Evolutionary conservation across 2,329 filamentous ascomycete genomes (phyloP).

Genomic region (Alternaria infectoria): DNA sequence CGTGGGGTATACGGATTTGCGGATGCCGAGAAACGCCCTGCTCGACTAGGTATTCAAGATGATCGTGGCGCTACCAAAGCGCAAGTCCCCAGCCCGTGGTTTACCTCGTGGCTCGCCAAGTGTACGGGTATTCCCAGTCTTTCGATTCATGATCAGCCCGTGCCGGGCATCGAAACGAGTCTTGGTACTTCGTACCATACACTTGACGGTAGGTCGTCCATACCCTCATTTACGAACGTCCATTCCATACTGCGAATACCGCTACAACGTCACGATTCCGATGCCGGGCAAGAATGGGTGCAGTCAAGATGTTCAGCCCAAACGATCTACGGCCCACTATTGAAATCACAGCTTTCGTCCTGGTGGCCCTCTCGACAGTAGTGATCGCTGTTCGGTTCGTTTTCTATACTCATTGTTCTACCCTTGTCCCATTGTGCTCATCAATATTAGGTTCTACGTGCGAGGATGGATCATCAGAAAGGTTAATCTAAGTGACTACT

Average conservation of each 20-base stretch:
- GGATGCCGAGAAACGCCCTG: neutral
- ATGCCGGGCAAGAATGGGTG: conserved; percentile 10
- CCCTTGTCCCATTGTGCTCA: neutral
- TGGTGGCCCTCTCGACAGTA: conserved; percentile 30
- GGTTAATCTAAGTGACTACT: conserved; percentile 32
- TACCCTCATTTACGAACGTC: neutral
- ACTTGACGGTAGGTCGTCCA: neutral
- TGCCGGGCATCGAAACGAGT: neutral
- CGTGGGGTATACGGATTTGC: neutral
- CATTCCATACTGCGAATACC: neutral
- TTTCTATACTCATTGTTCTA: neutral
- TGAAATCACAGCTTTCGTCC: conserved; percentile 26
- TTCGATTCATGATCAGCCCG: neutral
- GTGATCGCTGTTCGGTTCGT: conserved; percentile 23
- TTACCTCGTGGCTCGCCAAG: neutral
- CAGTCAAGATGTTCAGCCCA: conserved; percentile 25
- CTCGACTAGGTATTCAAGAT: neutral
- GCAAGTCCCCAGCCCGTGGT: neutral
- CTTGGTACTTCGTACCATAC: neutral
- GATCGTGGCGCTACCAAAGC: neutral
- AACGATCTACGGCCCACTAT: conserved; percentile 26
- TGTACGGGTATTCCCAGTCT: neutral
- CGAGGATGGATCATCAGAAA: conserved; percentile 32
- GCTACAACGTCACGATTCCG: neutral
- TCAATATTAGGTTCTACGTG: conserved; percentile 30